These are phyloP conservation scores for Lignosus rhinocerotis DNA, from an alignment of 1,284 basidiomycete species.

Conservation along the genomic window DNA sequence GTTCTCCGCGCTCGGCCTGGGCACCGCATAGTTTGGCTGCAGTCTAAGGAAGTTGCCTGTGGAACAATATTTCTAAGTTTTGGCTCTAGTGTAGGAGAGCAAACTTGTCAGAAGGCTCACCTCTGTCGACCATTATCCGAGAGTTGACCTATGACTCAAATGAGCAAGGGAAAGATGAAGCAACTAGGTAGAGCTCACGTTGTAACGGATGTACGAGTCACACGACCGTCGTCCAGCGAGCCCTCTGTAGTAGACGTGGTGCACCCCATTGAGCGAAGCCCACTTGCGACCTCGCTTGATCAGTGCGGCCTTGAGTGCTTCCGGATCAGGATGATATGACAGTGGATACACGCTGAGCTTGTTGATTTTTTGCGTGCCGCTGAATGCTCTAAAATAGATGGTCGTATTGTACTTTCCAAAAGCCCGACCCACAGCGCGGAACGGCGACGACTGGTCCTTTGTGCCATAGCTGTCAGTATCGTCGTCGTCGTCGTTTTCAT, in stretches of 20 bases:
- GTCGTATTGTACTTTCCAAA: constrained; percentile 40
- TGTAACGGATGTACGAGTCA: constrained; percentile 42
- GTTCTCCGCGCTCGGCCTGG: constrained; percentile 24
- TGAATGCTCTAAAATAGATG: constrained; percentile 41
- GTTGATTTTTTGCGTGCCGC: constrained; percentile 49
- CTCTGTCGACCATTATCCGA: constrained; percentile 56
- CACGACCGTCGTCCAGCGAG: constrained; percentile 33
- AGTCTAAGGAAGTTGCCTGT: constrained; percentile 47
- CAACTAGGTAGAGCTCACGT: constrained; percentile 35
- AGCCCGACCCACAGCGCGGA: neutral
- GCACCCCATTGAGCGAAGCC: constrained; percentile 48
- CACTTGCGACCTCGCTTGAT: constrained; percentile 52
- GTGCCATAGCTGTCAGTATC: neutral
- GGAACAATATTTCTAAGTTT: neutral
- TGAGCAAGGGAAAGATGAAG: neutral
- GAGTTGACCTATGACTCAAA: constrained; percentile 25
- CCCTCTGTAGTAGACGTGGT: constrained; percentile 55
- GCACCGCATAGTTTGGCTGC: constrained; percentile 49
- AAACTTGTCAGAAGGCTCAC: constrained; percentile 25
- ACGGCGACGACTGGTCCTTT: neutral
- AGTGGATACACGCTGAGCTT: constrained; percentile 51
- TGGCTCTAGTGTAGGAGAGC: neutral
- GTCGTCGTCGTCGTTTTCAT: constrained; percentile 1
- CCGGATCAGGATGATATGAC: constrained; percentile 44
- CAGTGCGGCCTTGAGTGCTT: constrained; percentile 38